phyloP scores from a whole-genome alignment of 331 rosid genomes.

The Acacia concinna region DNA sequence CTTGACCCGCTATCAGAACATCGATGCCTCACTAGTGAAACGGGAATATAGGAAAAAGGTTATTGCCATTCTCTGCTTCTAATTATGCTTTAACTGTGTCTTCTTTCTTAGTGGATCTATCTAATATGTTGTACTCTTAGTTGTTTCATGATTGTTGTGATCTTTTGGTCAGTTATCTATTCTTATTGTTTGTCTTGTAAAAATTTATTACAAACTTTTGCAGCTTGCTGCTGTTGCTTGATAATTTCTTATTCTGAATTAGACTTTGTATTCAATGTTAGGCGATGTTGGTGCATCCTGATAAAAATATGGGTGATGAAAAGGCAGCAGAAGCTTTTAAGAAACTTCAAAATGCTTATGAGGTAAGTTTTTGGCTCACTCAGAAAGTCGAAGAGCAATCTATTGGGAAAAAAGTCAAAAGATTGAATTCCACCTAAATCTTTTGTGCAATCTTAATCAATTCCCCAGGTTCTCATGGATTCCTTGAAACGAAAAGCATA shows the following conservation, averaged over 20 bases:
- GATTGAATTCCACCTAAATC: slow-evolving; percentile 20
- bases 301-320: slow-evolving; percentile 97
- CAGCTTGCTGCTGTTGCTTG: slow-evolving; percentile 24
- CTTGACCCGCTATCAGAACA: slow-evolving; percentile 62
- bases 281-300: slow-evolving; percentile 99
- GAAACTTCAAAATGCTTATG: slow-evolving; percentile 98
- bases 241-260: slow-evolving; percentile 36
- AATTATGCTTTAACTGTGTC: slow-evolving; percentile 29
- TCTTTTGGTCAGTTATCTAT: slow-evolving; percentile 16
- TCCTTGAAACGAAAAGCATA: slow-evolving; percentile 84
- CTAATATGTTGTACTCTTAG: slow-evolving; percentile 31
- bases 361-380: slow-evolving; percentile 50
- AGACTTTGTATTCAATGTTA: slow-evolving; percentile 44
- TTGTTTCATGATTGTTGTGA: slow-evolving; percentile 2
- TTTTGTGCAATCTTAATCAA: slow-evolving; percentile 27
- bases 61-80: slow-evolving; percentile 29
- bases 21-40: slow-evolving; percentile 76
- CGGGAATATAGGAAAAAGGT: slow-evolving; percentile 97
- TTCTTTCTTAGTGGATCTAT: slow-evolving; percentile 12
- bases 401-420: slow-evolving; percentile 10
- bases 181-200: slow-evolving; percentile 19
- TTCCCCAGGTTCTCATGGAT: slow-evolving; percentile 81
- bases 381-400: slow-evolving; percentile 16
- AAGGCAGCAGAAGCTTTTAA: slow-evolving; percentile 97
- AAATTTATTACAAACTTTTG: slow-evolving; percentile 15